A percentile compares a stretch with the other conserved stretches of the same genome.
Conservation (phyloP, 2,329 filamentous ascomycete genomes). For the Albifimbria verrucaria region DNA sequence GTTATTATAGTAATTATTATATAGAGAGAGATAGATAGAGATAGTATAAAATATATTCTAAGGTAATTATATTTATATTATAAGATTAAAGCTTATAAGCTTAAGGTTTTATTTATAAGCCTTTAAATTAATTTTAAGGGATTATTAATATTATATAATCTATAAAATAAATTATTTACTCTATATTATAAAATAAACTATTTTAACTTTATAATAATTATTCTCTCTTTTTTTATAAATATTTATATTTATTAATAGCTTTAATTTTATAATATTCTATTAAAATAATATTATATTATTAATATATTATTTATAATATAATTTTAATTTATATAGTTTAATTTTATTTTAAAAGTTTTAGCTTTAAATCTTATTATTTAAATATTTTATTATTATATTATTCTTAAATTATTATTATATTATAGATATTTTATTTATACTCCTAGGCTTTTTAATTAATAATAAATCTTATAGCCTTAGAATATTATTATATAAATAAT, state of each 20-base stretch:
- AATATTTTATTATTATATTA: neutral
- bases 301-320: too few relatives aligned
- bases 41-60: neutral
- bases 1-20: neutral
- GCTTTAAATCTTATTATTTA: neutral
- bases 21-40: neutral
- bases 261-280: neutral
- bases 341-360: neutral
- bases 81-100: neutral
- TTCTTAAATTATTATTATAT: neutral
- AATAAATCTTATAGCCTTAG: neutral
- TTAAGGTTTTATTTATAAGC: too few relatives aligned
- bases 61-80: neutral
- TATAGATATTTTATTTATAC: neutral
- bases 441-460: neutral
- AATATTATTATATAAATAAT: slow-evolving; percentile 11
- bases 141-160: too few relatives aligned
- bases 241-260: neutral
- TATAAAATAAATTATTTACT: too few relatives aligned
- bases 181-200: too few relatives aligned
- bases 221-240: neutral
- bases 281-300: too few relatives aligned
- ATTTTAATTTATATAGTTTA: neutral
- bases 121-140: too few relatives aligned
- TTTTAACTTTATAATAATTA: neutral